These are phyloP conservation scores for Colletotrichum simmondsii DNA, from an alignment of 2,329 filamentous ascomycete species.

Conservation along the genomic window DNA sequence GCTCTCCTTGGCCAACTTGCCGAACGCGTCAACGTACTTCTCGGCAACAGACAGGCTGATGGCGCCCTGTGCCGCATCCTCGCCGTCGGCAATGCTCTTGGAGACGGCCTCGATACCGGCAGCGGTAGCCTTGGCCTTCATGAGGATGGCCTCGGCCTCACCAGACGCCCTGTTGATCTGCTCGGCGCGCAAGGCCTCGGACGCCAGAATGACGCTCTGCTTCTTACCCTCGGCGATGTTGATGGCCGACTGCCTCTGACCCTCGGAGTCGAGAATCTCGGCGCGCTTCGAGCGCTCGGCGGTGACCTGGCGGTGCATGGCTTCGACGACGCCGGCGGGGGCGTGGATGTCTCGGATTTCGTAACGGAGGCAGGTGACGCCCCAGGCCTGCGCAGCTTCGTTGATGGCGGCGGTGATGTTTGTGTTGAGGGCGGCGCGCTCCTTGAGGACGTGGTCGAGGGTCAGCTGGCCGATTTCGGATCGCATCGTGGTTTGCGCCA, in stretches of 20 bases:
- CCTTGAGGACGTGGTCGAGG: conserved; percentile 97
- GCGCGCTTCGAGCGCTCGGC: conserved; percentile 97
- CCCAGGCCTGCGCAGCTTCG: conserved; percentile 96
- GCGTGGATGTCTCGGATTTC: conserved; percentile 99
- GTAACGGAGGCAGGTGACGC: conserved; percentile 94
- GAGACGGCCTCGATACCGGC: conserved; percentile 89
- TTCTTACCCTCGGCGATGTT: conserved; percentile 99
- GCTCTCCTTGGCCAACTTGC: conserved; percentile 91
- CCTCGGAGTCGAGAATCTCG: conserved; percentile 96
- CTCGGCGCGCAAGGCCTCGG: conserved; percentile 89
- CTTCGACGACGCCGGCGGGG: conserved; percentile 90
- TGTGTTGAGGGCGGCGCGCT: conserved; percentile 93
- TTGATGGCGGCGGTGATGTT: conserved; percentile 99
- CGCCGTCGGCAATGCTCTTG: conserved; percentile 76
- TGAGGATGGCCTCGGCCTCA: conserved; percentile 91
- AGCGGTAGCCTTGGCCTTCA: conserved; percentile 89
- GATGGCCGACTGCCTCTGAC: conserved; percentile 96
- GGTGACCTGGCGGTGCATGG: conserved; percentile 98
- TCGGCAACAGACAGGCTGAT: conserved; percentile 91
- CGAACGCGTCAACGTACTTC: conserved; percentile 97
- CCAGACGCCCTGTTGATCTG: conserved; percentile 92
- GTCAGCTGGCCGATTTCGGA: conserved; percentile 97
- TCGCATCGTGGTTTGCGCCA: conserved; percentile 98
- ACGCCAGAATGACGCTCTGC: conserved; percentile 95
- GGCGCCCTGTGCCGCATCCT: conserved; percentile 81